Percentiles rank a stretch among this genome's conserved stretches.
Evolutionary conservation across 805 yeast species (phyloP).

Genomic region (Wickerhamiella alocasiicola): DNA sequence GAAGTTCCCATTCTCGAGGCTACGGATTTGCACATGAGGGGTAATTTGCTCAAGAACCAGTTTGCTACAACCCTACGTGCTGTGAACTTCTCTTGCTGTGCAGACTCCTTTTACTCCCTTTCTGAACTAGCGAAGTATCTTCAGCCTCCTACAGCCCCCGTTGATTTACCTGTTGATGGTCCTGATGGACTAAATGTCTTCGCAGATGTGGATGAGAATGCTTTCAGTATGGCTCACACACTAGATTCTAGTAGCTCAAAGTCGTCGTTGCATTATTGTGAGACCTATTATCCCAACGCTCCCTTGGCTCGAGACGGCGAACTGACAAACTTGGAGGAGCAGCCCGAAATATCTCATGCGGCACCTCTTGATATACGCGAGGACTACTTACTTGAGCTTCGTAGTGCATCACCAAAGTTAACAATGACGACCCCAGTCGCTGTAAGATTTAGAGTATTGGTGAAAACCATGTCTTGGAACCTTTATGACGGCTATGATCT

Average conservation of each 20-base stretch:
- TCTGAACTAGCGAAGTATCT: constrained; percentile 57
- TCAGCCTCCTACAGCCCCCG: constrained; percentile 44
- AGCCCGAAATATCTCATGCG: neutral
- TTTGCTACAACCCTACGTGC: constrained; percentile 10
- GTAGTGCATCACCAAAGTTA: constrained; percentile 15
- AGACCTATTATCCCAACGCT: constrained; percentile 10
- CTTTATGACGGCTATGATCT: constrained; percentile 90
- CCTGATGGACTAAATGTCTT: constrained; percentile 32
- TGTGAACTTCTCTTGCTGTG: constrained; percentile 37
- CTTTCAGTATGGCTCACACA: constrained; percentile 18
- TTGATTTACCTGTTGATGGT: constrained; percentile 19
- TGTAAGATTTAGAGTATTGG: constrained; percentile 26
- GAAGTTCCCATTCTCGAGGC: neutral
- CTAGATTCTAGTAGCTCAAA: no score
- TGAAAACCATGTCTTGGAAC: constrained; percentile 24
- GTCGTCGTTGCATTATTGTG: constrained; percentile 13
- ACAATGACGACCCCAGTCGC: constrained; percentile 31
- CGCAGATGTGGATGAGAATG: constrained; percentile 31
- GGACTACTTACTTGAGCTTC: constrained; percentile 12
- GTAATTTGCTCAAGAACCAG: constrained; percentile 5
- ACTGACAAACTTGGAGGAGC: neutral
- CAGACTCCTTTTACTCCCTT: constrained; percentile 71
- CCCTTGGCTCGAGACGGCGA: constrained; percentile 2
- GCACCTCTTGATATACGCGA: constrained; percentile 17
- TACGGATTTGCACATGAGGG: constrained; percentile 3